phyloP scores from a whole-genome alignment of 1,284 basidiomycete genomes.

The Rhodotorula sp. region DNA sequence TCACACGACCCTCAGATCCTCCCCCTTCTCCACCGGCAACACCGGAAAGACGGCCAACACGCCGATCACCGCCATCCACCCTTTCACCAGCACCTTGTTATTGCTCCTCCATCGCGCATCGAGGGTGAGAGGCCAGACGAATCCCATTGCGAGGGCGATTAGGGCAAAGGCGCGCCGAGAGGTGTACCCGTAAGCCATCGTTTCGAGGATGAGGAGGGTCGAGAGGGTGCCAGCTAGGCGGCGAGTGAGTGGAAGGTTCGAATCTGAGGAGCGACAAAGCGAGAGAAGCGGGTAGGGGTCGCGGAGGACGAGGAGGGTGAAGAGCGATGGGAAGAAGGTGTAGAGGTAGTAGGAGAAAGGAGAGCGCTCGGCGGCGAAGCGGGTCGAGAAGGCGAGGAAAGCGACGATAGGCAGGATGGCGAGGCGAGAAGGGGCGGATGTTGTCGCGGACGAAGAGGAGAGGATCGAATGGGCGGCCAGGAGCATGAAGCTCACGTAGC shows the following conservation, averaged over 20 bases:
- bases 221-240: neutral
- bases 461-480: constrained; percentile 47
- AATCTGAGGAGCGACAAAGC: neutral
- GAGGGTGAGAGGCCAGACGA: constrained; percentile 67
- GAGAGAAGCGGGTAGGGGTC: neutral
- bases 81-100: constrained; percentile 45
- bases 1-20: constrained; percentile 64
- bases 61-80: constrained; percentile 57
- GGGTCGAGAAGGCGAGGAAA: constrained; percentile 49
- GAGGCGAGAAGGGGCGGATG: neutral
- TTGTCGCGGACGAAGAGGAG: neutral
- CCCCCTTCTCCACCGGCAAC: constrained; percentile 69
- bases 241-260: too few species aligned
- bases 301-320: constrained; percentile 53
- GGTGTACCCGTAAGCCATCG: constrained; percentile 66
- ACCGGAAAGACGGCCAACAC: constrained; percentile 67
- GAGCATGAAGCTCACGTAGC: constrained; percentile 73
- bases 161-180: constrained; percentile 69
- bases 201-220: constrained; percentile 55
- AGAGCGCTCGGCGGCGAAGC: constrained; percentile 65
- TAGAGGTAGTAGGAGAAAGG: constrained; percentile 77
- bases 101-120: constrained; percentile 48
- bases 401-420: neutral
- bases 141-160: constrained; percentile 64
- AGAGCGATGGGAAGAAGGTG: constrained; percentile 69